A percentile compares a stretch with the other conserved stretches of the same genome.
Evolutionary conservation across 805 yeast species (phyloP).

Genomic region (Metschnikowia hibisci): DNA sequence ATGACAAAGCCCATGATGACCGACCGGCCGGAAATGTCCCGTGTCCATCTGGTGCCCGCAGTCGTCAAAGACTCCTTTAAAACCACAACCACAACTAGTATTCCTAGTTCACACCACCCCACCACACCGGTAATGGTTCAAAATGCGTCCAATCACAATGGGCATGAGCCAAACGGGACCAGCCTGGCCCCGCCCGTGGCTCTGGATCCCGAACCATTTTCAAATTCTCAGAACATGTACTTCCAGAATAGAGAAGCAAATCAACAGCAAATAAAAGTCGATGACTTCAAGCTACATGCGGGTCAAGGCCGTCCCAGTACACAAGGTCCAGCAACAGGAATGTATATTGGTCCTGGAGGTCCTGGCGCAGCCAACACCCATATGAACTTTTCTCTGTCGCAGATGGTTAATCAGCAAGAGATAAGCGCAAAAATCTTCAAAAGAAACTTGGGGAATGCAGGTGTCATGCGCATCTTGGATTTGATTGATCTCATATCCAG

Average conservation of each 20-base stretch:
- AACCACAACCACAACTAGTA: not conserved
- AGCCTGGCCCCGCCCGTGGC: not conserved
- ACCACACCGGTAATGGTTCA: constrained; percentile 9
- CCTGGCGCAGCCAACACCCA: not conserved
- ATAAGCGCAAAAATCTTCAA: constrained; percentile 31
- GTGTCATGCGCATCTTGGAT: constrained; percentile 37
- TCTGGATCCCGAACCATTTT: not conserved
- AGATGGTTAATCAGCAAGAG: constrained; percentile 8
- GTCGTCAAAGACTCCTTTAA: not conserved
- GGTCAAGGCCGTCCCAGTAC: not conserved
- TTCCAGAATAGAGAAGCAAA: constrained; percentile 5
- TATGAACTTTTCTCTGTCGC: not conserved
- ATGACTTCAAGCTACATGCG: not conserved
- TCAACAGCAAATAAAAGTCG: not conserved
- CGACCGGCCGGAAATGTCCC: constrained; percentile 3
- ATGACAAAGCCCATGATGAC: not conserved
- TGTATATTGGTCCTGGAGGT: not conserved
- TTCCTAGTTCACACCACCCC: constrained; percentile 9
- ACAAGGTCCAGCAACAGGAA: not conserved
- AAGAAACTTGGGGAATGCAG: constrained; percentile 42
- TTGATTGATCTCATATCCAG: constrained; percentile 36
- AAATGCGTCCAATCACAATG: not conserved
- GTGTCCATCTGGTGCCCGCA: constrained; percentile 4
- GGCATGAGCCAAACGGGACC: not conserved
- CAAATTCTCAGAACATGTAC: not conserved